Base-by-base conservation (phyloP, 2,329 filamentous ascomycete species). In the Penicillium sp. region DNA sequence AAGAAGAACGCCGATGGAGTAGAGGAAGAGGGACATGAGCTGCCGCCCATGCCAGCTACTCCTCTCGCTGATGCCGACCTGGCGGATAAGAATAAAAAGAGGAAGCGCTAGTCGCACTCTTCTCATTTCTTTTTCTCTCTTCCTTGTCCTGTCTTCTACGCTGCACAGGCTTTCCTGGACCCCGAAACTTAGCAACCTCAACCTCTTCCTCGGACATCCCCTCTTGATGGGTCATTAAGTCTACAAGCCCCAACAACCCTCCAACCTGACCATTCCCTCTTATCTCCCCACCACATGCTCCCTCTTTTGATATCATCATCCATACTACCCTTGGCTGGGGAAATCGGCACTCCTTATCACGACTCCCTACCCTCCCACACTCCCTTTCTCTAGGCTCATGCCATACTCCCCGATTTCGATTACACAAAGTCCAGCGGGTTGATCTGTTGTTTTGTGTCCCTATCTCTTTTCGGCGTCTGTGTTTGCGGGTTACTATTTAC, bases 1-100 rank as follows among this genome's bases (percentile, higher is more conserved):
- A 89, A 88, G 78, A 88, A 87, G 71, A 73, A 72, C 19, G 67
- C 81, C 26, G 71, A 68, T 11, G 55, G 62, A 35, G 58, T 87
- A 55, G 81, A 68, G 48, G 61, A 87, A 70, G 84, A 84, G 26
- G 35, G 38, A 74, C 84, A 84, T 37, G 86, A 88, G 30, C 68
- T 80, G n/a, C 68, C 73, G 28, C 65, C 71, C 35, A 71, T 76
- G 49, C 70, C 75, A 35, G 68, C 74, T 22, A 70, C 71, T 10
- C 66, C 74, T 48, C 64, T 75, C 26, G 55, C 73, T 33, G 64
- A 73, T 25, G 70, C 73, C 26, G 68, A 71, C 42, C 73, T 74
- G 13, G 76, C 76, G 45, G 85, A 88, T 66, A 89, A 88, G 79
- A 86, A 80, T 73, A 89, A 89, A 83, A 90, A 90, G 80, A 83